Conservation (phyloP, 108 stramenopile species). For the Cyclotella kingstonii region DNA sequence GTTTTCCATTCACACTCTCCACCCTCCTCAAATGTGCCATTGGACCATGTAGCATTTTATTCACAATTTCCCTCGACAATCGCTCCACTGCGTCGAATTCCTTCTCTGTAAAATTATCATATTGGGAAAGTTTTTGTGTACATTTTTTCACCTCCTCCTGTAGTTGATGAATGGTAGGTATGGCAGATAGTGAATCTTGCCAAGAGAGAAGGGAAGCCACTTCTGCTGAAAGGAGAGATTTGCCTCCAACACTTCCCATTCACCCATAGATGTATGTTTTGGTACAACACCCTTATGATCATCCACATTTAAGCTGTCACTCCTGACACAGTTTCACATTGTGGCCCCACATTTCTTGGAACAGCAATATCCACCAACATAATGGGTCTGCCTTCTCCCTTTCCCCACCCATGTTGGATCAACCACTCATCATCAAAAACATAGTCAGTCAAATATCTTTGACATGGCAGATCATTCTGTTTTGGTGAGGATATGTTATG, state of each 20-base stretch:
- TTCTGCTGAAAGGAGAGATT: constrained; percentile 89
- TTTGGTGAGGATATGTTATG: too few species aligned
- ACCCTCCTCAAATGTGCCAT: constrained; percentile 92
- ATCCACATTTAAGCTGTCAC: constrained; percentile 95
- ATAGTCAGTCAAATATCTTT: constrained; percentile 77
- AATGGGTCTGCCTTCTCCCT: constrained; percentile 74
- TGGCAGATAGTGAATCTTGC: constrained; percentile 92
- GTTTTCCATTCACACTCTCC: constrained; percentile 85
- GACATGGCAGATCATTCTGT: too few species aligned
- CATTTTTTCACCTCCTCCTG: constrained; percentile 94
- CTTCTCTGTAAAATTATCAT: constrained; percentile 82
- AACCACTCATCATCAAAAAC: constrained; percentile 78
- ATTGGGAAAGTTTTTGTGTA: constrained; percentile 78
- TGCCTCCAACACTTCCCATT: constrained; percentile 98
- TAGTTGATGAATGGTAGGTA: constrained; percentile 95
- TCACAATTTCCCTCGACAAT: constrained; percentile 94
- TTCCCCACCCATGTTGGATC: constrained; percentile 74
- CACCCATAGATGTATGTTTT: constrained; percentile 96
- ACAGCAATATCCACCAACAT: constrained; percentile 99
- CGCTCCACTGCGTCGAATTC: constrained; percentile 96
- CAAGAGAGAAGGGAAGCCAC: constrained; percentile 81
- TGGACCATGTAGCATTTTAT: constrained; percentile 97
- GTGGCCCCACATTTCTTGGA: constrained; percentile 93
- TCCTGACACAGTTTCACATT: constrained; percentile 77
- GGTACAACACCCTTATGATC: constrained; percentile 97